Evolutionary conservation across 441 rosid genomes (phyloP).

Genomic region (Theobroma grandiflorum): DNA sequence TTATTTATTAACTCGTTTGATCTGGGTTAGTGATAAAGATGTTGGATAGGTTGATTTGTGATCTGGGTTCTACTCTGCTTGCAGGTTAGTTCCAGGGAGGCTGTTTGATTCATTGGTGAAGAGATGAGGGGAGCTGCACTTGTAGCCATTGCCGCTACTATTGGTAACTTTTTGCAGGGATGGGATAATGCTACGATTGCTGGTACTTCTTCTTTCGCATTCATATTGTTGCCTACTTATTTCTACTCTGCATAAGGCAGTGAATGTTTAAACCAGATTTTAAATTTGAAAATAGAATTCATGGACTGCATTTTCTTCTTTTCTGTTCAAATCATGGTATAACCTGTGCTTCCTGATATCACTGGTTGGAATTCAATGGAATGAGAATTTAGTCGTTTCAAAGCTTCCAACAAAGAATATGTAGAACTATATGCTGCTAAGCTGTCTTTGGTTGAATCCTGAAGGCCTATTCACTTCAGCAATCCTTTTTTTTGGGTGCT

Average conservation of each 20-base stretch:
- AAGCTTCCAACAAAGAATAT: neutral
- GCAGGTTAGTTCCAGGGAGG: slow-evolving; percentile 36
- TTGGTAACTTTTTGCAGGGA: slow-evolving; percentile 85
- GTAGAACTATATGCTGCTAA: neutral
- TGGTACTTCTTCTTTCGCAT: slow-evolving; percentile 48
- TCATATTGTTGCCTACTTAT: neutral
- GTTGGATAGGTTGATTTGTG: slow-evolving; percentile 26
- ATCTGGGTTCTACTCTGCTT: slow-evolving; percentile 26
- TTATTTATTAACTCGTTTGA: slow-evolving; percentile 30
- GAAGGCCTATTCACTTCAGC: slow-evolving; percentile 6
- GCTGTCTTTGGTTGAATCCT: neutral
- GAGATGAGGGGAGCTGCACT: slow-evolving; percentile 72
- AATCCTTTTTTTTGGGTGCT: slow-evolving; percentile 4
- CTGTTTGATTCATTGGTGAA: slow-evolving; percentile 34
- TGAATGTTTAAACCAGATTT: slow-evolving; percentile 8
- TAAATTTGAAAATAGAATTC: neutral
- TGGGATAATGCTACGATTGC: slow-evolving; percentile 94
- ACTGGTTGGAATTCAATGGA: neutral
- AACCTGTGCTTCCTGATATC: neutral
- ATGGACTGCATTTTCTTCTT: neutral
- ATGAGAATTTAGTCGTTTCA: neutral
- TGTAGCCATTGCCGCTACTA: slow-evolving; percentile 76
- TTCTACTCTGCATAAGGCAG: slow-evolving; percentile 2
- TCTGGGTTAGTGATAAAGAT: slow-evolving; percentile 25
- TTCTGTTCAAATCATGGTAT: neutral